A percentile compares a stretch with the other conserved stretches of the same genome.
Evolutionary conservation across 257 asterid species (phyloP).

Genomic region (Craterostigma plantagineum): DNA sequence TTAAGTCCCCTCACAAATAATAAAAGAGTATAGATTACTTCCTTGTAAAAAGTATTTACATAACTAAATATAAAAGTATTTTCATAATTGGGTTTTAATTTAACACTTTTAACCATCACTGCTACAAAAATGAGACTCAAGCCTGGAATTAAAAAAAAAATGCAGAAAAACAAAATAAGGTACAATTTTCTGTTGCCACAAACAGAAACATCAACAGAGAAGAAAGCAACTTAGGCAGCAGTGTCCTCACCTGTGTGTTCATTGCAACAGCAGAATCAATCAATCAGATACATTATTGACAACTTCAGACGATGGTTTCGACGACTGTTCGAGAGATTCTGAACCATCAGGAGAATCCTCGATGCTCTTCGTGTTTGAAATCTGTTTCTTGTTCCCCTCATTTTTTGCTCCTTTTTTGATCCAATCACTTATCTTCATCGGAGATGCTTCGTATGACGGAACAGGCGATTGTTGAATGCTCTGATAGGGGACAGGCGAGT

Average conservation of each 20-base stretch:
- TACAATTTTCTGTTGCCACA: no score
- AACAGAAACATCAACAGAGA: background rate
- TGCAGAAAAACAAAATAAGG: background rate
- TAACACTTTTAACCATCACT: no score
- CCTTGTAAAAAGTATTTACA: no score
- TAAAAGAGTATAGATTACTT: no score
- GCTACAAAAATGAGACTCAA: background rate
- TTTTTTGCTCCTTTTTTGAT: constrained; percentile 21
- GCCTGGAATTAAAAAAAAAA: background rate
- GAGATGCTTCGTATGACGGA: constrained; percentile 14
- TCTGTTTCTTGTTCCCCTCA: constrained; percentile 13
- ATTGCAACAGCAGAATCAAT: constrained; percentile 6
- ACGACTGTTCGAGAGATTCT: no score
- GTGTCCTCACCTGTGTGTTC: no score
- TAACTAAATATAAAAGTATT: no score
- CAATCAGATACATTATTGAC: constrained; percentile 18
- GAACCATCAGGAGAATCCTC: constrained; percentile 20
- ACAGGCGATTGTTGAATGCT: constrained; percentile 1
- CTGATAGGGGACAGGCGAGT: constrained; percentile 14
- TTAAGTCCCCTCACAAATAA: no score
- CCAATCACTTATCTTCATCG: constrained; percentile 19
- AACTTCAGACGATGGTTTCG: constrained; percentile 20
- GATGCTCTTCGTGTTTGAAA: constrained; percentile 8
- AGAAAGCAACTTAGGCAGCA: no score
- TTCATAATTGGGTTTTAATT: no score